Evolutionary conservation across 331 rosid genomes (phyloP).

Genomic region (Phaseolus coccineus): DNA sequence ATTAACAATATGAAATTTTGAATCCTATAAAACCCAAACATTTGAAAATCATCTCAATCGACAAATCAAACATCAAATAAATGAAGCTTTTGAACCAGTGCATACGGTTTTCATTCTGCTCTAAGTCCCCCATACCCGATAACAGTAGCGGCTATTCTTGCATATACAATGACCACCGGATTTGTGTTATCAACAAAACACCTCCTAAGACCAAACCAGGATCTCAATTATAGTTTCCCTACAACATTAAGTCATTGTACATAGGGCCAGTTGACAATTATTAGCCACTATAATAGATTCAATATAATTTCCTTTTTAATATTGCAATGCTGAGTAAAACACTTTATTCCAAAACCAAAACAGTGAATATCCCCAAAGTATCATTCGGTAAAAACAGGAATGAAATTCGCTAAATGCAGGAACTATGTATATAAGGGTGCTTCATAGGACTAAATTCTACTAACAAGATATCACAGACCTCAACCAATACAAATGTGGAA

Average conservation of each 20-base stretch:
- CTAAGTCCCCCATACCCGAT: not conserved
- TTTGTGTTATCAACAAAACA: not conserved
- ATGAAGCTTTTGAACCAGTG: too few species aligned
- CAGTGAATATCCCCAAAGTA: conserved; percentile 18
- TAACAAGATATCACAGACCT: not conserved
- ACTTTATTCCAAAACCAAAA: conserved; percentile 23
- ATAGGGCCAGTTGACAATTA: conserved; percentile 30
- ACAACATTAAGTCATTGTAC: conserved; percentile 10
- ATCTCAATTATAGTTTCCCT: not conserved
- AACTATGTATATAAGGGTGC: conserved; percentile 16
- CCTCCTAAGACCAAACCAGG: not conserved
- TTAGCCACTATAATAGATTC: conserved; percentile 23
- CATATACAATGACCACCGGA: not conserved
- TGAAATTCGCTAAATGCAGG: conserved; percentile 17
- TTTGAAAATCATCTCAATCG: not conserved
- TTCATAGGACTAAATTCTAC: conserved; percentile 23
- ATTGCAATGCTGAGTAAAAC: conserved; percentile 11
- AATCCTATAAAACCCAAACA: not conserved
- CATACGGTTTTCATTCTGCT: not conserved
- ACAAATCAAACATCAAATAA: too few species aligned
- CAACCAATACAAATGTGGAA: conserved; percentile 25
- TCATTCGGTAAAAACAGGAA: not conserved
- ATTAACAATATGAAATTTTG: too few species aligned
- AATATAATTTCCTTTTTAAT: not conserved
- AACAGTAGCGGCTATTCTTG: not conserved